phyloP scores from a whole-genome alignment of 1,284 basidiomycete genomes.

The Takashimella koratensis region DNA sequence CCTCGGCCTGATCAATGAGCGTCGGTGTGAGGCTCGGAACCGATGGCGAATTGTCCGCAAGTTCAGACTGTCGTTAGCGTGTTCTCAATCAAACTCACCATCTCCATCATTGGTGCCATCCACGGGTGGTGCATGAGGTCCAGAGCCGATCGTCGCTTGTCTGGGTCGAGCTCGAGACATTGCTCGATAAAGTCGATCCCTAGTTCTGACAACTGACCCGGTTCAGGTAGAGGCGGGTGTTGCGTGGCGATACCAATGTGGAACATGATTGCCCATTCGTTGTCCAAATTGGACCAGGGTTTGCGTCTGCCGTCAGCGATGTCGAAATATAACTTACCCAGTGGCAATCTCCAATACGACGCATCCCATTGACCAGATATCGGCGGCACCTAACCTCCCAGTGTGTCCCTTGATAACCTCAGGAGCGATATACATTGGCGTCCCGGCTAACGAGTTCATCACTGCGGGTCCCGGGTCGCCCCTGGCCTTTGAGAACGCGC shows the following conservation, averaged over 20 bases:
- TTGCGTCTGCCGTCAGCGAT: slow-evolving; percentile 55
- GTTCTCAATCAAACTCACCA: slow-evolving; percentile 17
- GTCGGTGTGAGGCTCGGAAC: slow-evolving; percentile 8
- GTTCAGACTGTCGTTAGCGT: neutral
- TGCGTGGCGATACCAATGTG: slow-evolving; percentile 97
- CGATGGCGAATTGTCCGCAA: slow-evolving; percentile 4
- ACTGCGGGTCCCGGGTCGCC: slow-evolving; percentile 49
- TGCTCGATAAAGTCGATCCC: slow-evolving; percentile 94
- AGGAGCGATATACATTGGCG: slow-evolving; percentile 99
- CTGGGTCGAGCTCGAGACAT: slow-evolving; percentile 85
- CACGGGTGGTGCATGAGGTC: slow-evolving; percentile 88
- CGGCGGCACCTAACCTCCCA: slow-evolving; percentile 89
- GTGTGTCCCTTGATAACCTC: slow-evolving; percentile 85
- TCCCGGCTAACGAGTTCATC: slow-evolving; percentile 88
- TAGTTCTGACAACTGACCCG: slow-evolving; percentile 77
- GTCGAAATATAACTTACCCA: slow-evolving; percentile 51
- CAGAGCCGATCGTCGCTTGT: slow-evolving; percentile 73
- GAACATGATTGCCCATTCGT: slow-evolving; percentile 99
- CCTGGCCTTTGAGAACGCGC: slow-evolving; percentile 38
- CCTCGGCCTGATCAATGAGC: neutral
- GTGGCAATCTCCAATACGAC: slow-evolving; percentile 95
- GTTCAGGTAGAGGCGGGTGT: slow-evolving; percentile 90
- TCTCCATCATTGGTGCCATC: slow-evolving; percentile 57
- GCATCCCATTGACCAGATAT: slow-evolving; percentile 92
- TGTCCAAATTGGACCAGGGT: slow-evolving; percentile 98